These are phyloP conservation scores for Isatis tinctoria DNA, from an alignment of 345 rosid species.

Conservation along the genomic window DNA sequence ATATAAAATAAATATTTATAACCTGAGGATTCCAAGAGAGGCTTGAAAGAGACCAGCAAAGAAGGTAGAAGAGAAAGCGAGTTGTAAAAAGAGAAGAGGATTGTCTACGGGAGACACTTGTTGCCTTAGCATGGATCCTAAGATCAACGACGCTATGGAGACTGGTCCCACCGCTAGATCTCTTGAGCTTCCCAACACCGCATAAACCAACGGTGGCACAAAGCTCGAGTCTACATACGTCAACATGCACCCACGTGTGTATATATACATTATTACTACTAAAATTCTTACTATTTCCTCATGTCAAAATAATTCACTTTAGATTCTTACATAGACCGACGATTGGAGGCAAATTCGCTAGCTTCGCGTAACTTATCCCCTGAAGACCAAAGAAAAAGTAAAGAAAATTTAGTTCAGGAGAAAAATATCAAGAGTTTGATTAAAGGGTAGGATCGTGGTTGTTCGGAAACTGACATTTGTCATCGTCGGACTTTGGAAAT, in stretches of 20 bases:
- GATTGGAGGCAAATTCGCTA: conserved; percentile 84
- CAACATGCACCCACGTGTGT: not conserved
- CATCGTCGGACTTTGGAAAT: not conserved
- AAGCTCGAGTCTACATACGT: conserved; percentile 77
- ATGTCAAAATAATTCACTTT: not conserved
- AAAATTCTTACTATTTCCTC: not conserved
- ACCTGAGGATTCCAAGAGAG: conserved; percentile 87
- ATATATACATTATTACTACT: not conserved
- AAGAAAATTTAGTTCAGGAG: not conserved
- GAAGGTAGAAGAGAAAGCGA: conserved; percentile 86
- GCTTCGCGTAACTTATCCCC: conserved; percentile 97
- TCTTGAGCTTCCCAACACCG: conserved; percentile 93
- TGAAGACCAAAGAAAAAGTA: conserved; percentile 21
- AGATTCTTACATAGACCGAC: conserved; percentile 85
- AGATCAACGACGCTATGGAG: conserved; percentile 83
- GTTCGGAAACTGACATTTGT: not conserved
- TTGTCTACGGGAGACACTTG: conserved; percentile 69
- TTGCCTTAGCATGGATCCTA: conserved; percentile 93
- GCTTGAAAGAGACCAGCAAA: conserved; percentile 96
- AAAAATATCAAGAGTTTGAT: conserved; percentile 4
- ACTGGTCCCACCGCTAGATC: conserved; percentile 96
- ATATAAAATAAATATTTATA: not conserved
- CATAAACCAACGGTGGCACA: conserved; percentile 90
- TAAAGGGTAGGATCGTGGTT: not conserved
- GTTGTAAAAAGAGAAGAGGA: conserved; percentile 68